Conservation (phyloP, 768 basidiomycete genomes). For the Tylopilus vinaceipallidus region DNA sequence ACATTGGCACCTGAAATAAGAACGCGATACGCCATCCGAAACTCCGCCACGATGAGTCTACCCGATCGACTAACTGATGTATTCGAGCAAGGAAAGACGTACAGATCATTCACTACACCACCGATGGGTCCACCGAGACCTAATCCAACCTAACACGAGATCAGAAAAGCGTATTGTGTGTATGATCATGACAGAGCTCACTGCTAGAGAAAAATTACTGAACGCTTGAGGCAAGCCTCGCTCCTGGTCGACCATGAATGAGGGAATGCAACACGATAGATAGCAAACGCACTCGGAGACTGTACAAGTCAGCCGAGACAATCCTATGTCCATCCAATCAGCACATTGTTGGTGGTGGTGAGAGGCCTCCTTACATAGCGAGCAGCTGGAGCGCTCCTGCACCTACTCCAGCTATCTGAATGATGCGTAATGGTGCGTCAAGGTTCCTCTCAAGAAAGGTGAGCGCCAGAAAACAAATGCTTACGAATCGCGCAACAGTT, state of each 20-base stretch:
- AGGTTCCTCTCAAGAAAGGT: too few species aligned
- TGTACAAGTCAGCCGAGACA: constrained; percentile 13
- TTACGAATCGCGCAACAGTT: constrained; percentile 16
- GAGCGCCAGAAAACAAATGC: too few species aligned
- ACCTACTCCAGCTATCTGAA: constrained; percentile 14
- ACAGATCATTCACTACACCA: constrained; percentile 14
- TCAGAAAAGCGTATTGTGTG: neutral
- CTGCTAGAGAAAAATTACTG: constrained; percentile 27
- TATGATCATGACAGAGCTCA: neutral
- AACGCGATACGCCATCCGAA: constrained; percentile 21
- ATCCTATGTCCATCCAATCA: constrained; percentile 4
- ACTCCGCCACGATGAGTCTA: neutral
- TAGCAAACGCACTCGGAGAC: constrained; percentile 2
- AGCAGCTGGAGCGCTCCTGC: constrained; percentile 12
- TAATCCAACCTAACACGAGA: constrained; percentile 3
- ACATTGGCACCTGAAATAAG: constrained; percentile 8
- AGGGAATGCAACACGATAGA: neutral
- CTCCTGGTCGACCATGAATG: neutral
- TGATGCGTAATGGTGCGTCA: neutral
- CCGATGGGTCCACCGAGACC: constrained; percentile 14
- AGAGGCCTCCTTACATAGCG: constrained; percentile 3
- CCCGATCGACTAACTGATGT: neutral
- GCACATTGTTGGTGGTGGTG: neutral
- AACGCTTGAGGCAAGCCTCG: constrained; percentile 40
- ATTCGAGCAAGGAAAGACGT: neutral